Conservation (phyloP, 345 rosid species). For the Boechera retrofracta region DNA sequence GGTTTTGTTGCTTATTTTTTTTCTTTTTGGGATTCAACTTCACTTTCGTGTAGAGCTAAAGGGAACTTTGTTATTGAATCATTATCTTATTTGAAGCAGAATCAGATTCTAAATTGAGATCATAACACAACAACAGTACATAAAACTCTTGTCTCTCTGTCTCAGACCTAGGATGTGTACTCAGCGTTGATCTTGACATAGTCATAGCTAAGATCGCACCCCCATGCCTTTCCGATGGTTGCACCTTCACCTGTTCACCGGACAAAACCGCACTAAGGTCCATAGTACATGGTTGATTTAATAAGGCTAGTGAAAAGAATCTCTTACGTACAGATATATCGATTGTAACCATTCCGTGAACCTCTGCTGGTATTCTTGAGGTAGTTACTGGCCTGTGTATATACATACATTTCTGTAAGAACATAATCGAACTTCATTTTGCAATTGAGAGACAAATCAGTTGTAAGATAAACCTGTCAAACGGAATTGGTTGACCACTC, state of each 20-base stretch:
- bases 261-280: background rate
- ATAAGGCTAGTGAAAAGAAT: background rate
- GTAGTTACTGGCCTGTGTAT: constrained; percentile 74
- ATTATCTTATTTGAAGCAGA: constrained; percentile 19
- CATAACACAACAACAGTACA: constrained; percentile 19
- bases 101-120: constrained; percentile 1
- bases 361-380: constrained; percentile 76
- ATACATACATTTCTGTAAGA: constrained; percentile 1
- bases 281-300: background rate
- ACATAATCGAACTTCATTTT: background rate
- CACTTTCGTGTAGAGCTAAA: no score
- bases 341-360: constrained; percentile 74
- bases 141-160: background rate
- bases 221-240: constrained; percentile 78
- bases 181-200: constrained; percentile 90
- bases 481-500: constrained; percentile 84
- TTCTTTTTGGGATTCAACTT: no score
- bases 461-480: constrained; percentile 64
- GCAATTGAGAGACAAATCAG: background rate
- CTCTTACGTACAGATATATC: constrained; percentile 70
- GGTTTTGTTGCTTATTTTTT: no score
- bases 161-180: constrained; percentile 65
- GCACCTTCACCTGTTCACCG: constrained; percentile 60
- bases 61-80: constrained; percentile 10
- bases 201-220: constrained; percentile 87